Conservation (phyloP, 2,329 filamentous ascomycete genomes). For the Ascochyta viciae-villosae region DNA sequence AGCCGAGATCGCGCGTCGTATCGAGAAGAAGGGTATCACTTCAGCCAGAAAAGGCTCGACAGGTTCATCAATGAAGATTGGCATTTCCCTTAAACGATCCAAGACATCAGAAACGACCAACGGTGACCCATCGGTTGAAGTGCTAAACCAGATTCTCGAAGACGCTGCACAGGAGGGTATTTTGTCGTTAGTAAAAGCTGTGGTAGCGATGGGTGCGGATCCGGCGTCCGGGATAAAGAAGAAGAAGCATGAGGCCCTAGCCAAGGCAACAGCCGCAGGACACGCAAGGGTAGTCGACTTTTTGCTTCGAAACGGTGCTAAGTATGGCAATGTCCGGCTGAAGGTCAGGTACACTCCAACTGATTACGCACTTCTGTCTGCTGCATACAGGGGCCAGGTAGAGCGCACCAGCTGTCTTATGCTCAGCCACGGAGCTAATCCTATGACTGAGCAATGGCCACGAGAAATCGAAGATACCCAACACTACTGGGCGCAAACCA, state of each 20-base stretch:
- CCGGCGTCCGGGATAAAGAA: conserved; percentile 21
- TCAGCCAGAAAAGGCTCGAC: conserved; percentile 13
- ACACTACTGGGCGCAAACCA: conserved; percentile 25
- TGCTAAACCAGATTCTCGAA: conserved; percentile 21
- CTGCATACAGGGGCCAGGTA: conserved; percentile 26
- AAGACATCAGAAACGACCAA: conserved; percentile 10
- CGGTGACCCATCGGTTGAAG: conserved; percentile 10
- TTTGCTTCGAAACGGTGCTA: conserved; percentile 23
- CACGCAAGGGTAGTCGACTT: conserved; percentile 23
- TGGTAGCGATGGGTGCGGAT: conserved; percentile 19
- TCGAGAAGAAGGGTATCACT: conserved; percentile 12
- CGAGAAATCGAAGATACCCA: conserved; percentile 26
- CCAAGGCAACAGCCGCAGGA: conserved; percentile 24
- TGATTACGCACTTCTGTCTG: conserved; percentile 22
- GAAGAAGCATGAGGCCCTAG: conserved; percentile 25
- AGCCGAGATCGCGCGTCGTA: conserved; percentile 19
- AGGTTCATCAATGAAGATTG: conserved; percentile 15
- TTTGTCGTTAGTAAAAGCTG: conserved; percentile 22
- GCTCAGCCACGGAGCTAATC: conserved; percentile 23
- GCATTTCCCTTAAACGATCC: conserved; percentile 20
- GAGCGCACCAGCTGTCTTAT: conserved; percentile 24
- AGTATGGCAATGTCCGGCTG: conserved; percentile 22
- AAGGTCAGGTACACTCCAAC: conserved; percentile 19
- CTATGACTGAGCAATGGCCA: conserved; percentile 29
- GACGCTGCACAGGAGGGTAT: conserved; percentile 25